Percentiles rank a stretch among this genome's conserved stretches.
phyloP scores from a whole-genome alignment of 2,329 filamentous ascomycete species.

The Sphaceloma murrayae region DNA sequence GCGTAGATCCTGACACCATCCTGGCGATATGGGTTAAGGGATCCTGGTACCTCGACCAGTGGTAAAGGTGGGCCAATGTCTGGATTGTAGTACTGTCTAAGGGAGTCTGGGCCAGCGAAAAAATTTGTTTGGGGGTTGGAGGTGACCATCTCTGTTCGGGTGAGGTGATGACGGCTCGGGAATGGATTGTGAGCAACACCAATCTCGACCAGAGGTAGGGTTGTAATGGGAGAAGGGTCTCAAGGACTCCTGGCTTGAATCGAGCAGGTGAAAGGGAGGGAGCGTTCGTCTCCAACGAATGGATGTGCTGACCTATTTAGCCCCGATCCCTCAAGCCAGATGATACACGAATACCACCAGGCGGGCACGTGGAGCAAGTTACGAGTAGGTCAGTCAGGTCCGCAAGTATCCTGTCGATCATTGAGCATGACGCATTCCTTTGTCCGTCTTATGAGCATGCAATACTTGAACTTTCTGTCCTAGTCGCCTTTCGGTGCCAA shows the following conservation, averaged over 20 bases:
- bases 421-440: constrained; percentile 3
- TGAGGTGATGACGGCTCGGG: too few relatives aligned
- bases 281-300: not conserved
- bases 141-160: too few relatives aligned
- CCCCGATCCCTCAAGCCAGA: not conserved
- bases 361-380: not conserved
- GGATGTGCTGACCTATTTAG: not conserved
- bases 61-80: constrained; percentile 49
- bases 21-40: constrained; percentile 47
- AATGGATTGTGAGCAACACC: too few relatives aligned
- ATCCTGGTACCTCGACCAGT: constrained; percentile 50
- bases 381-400: constrained; percentile 3
- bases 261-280: not conserved
- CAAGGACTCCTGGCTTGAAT: too few relatives aligned
- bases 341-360: not conserved
- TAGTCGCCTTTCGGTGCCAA: constrained; percentile 3
- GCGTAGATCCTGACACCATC: constrained; percentile 55
- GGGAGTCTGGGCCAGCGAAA: constrained; percentile 48
- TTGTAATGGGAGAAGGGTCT: not conserved
- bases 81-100: constrained; percentile 52
- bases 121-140: constrained; percentile 36
- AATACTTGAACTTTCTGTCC: not conserved
- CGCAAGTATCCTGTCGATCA: constrained; percentile 6
- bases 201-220: too few relatives aligned
- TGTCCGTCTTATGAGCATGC: not conserved